A percentile compares a stretch with the other conserved stretches of the same genome.
These are phyloP conservation scores for Boletus mariae DNA, from an alignment of 1,284 basidiomycete genomes.

Conservation along the genomic window DNA sequence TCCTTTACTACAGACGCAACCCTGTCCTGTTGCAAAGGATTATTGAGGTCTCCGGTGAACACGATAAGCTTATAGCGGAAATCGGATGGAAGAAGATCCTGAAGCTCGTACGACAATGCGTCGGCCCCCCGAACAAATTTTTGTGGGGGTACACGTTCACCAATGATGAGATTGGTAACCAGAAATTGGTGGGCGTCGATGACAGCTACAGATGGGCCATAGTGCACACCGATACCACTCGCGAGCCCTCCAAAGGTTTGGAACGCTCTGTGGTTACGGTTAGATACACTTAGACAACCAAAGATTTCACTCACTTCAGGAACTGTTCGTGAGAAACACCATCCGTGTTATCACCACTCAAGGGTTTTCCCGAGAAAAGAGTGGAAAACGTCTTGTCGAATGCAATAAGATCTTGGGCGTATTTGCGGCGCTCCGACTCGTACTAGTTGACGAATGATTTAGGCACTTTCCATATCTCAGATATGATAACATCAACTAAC, in stretches of 20 bases:
- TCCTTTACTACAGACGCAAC: constrained; percentile 45
- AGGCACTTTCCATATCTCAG: not conserved
- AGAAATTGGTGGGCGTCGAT: constrained; percentile 39
- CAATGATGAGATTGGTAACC: constrained; percentile 50
- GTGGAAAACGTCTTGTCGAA: constrained; percentile 49
- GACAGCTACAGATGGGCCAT: constrained; percentile 50
- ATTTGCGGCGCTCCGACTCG: constrained; percentile 44
- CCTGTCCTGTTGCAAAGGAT: constrained; percentile 38
- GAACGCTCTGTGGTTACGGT: constrained; percentile 38
- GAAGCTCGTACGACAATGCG: constrained; percentile 58
- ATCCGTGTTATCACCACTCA: constrained; percentile 26
- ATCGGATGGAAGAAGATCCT: constrained; percentile 67
- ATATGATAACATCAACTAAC: constrained; percentile 24
- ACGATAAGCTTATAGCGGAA: constrained; percentile 71
- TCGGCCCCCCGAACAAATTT: constrained; percentile 62
- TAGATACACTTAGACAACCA: constrained; percentile 44
- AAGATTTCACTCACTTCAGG: constrained; percentile 37
- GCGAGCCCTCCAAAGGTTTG: constrained; percentile 56
- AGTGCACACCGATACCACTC: constrained; percentile 65
- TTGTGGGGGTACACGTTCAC: constrained; percentile 62
- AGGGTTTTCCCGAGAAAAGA: constrained; percentile 47
- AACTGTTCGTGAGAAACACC: constrained; percentile 42
- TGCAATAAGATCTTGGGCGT: constrained; percentile 48
- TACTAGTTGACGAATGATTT: constrained; percentile 27
- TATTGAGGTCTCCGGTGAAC: constrained; percentile 56